Evolutionary conservation across 192 early-diverging fungal genomes (phyloP).

Genomic region (Backusella psychrophila): DNA sequence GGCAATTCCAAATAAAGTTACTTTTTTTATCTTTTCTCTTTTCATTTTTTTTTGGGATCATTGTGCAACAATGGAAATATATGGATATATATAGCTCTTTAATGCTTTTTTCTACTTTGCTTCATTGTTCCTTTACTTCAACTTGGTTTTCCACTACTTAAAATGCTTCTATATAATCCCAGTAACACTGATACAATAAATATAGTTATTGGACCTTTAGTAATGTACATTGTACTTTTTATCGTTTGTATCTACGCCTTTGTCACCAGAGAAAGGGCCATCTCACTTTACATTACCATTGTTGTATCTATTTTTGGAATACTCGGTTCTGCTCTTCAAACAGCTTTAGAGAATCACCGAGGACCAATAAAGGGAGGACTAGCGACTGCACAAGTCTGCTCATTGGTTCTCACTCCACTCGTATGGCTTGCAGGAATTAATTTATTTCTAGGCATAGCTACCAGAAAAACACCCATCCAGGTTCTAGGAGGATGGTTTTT

Average conservation of each 20-base stretch:
- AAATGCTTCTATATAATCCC: background rate
- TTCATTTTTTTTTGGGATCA: background rate
- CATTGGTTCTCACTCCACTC: background rate
- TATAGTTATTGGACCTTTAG: background rate
- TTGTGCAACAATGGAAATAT: background rate
- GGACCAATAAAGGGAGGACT: background rate
- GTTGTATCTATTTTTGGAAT: background rate
- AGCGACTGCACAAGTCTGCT: background rate
- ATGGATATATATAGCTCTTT: background rate
- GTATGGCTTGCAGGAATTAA: background rate
- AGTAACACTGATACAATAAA: background rate
- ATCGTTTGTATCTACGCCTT: background rate
- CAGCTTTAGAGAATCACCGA: background rate
- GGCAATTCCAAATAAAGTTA: too few relatives aligned
- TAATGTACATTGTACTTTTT: background rate
- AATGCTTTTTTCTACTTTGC: background rate
- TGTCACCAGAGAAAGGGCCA: background rate
- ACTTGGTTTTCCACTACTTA: background rate
- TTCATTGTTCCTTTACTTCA: background rate
- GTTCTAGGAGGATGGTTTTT: background rate
- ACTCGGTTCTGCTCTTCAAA: background rate
- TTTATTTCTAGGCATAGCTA: background rate
- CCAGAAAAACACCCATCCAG: background rate
- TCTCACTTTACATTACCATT: background rate
- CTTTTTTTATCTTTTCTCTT: background rate